phyloP scores from a whole-genome alignment of 306 rosid species.

The Alnus rubra region DNA sequence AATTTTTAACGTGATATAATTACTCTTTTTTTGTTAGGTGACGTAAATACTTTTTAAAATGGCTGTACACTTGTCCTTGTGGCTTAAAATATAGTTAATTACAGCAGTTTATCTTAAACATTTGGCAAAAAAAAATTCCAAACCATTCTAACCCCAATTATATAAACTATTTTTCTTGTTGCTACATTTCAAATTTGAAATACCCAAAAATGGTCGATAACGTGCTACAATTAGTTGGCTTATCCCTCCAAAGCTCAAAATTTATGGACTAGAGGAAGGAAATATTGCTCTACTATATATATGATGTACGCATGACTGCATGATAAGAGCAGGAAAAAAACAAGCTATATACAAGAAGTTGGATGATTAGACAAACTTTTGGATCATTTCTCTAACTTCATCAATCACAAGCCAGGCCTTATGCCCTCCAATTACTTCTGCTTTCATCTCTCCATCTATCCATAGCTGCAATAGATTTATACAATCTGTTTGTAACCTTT shows the following conservation, averaged over 20 bases:
- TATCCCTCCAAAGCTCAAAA: too few relatives aligned
- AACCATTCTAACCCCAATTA: not conserved
- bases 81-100: too few relatives aligned
- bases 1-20: too few relatives aligned
- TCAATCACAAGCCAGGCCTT: slow-evolving; percentile 84
- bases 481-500: not conserved
- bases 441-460: slow-evolving; percentile 93
- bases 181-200: not conserved
- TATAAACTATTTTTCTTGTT: not conserved
- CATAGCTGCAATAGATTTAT: slow-evolving; percentile 57
- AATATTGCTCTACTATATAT: not conserved
- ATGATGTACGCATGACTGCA: slow-evolving; percentile 9
- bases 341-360: not conserved
- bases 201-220: not conserved
- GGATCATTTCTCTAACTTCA: slow-evolving; percentile 82
- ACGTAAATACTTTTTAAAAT: too few relatives aligned
- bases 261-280: not conserved
- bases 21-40: too few relatives aligned
- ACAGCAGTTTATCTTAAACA: too few relatives aligned
- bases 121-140: too few relatives aligned
- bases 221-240: not conserved
- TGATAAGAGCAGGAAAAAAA: slow-evolving; percentile 1
- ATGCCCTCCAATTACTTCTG: slow-evolving; percentile 87
- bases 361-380: slow-evolving; percentile 39
- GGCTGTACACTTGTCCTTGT: too few relatives aligned